A percentile compares a stretch with the other conserved stretches of the same genome.
These are phyloP conservation scores for Vaccinium myrtillus DNA, from an alignment of 148 eudicot species.

Conservation along the genomic window DNA sequence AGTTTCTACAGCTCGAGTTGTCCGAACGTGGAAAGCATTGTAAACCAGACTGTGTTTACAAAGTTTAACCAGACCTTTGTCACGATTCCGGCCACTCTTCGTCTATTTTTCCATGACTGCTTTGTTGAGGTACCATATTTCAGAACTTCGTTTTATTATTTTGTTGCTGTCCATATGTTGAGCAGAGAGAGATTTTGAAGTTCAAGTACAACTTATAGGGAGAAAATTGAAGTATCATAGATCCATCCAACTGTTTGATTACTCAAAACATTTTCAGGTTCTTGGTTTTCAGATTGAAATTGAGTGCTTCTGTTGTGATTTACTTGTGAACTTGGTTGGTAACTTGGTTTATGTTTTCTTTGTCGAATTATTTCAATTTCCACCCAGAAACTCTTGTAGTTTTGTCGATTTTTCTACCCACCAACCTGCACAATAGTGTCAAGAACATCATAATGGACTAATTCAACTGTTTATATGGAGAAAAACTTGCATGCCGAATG, in stretches of 20 bases:
- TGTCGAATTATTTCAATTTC: background rate
- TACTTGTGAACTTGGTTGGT: background rate
- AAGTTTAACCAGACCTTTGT: slow-evolving; percentile 50
- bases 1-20: slow-evolving; percentile 54
- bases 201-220: background rate
- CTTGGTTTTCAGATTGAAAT: background rate
- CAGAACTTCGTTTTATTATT: background rate
- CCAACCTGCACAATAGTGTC: background rate
- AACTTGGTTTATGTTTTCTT: background rate
- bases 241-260: background rate
- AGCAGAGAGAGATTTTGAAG: background rate
- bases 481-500: too few relatives aligned
- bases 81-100: slow-evolving; percentile 69
- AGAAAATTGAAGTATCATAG: background rate
- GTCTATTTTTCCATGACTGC: slow-evolving; percentile 77
- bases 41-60: slow-evolving; percentile 37
- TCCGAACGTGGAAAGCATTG: slow-evolving; percentile 53
- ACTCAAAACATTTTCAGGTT: background rate
- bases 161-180: background rate
- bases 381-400: background rate
- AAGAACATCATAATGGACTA: background rate
- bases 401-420: background rate
- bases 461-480: background rate
- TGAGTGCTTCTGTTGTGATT: background rate
- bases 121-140: slow-evolving; percentile 49